Evolutionary conservation across 129 eudicot genomes (phyloP).

Genomic region (Centrapalus pauciflorus): DNA sequence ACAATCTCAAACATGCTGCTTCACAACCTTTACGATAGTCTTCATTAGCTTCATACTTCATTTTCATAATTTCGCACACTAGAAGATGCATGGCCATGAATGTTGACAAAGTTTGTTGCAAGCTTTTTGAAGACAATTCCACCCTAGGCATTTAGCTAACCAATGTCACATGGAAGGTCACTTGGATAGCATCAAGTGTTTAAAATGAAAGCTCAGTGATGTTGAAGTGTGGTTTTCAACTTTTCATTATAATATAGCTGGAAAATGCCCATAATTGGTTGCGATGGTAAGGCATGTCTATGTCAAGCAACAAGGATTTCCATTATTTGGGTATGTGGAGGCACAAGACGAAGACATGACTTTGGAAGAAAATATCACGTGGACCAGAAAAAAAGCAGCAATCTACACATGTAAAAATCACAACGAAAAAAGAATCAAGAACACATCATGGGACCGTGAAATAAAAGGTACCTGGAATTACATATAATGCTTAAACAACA

Average conservation of each 20-base stretch:
- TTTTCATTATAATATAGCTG: background rate
- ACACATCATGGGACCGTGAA: constrained; percentile 16
- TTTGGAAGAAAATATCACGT: constrained; percentile 35
- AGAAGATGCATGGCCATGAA: background rate
- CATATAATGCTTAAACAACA: constrained; percentile 1
- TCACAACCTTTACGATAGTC: background rate
- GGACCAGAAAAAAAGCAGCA: constrained; percentile 33
- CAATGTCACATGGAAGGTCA: constrained; percentile 13
- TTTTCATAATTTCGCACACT: background rate
- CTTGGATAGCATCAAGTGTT: constrained; percentile 1
- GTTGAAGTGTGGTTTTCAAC: constrained; percentile 14
- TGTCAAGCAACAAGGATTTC: constrained; percentile 18
- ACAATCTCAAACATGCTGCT: background rate
- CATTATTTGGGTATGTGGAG: constrained; percentile 14
- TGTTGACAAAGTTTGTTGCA: constrained; percentile 5
- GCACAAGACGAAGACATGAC: constrained; percentile 40
- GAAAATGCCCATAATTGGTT: constrained; percentile 10
- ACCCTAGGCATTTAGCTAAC: background rate
- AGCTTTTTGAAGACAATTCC: constrained; percentile 1
- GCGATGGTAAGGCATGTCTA: background rate
- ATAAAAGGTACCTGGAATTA: constrained; percentile 15
- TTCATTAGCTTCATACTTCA: background rate
- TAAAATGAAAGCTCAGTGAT: background rate
- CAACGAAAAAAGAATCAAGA: constrained; percentile 24
- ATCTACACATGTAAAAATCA: constrained; percentile 46